Evolutionary conservation across 2,329 filamentous ascomycete genomes (phyloP).

Genomic region (Ophiocordyceps polyrhachis-furcata): DNA sequence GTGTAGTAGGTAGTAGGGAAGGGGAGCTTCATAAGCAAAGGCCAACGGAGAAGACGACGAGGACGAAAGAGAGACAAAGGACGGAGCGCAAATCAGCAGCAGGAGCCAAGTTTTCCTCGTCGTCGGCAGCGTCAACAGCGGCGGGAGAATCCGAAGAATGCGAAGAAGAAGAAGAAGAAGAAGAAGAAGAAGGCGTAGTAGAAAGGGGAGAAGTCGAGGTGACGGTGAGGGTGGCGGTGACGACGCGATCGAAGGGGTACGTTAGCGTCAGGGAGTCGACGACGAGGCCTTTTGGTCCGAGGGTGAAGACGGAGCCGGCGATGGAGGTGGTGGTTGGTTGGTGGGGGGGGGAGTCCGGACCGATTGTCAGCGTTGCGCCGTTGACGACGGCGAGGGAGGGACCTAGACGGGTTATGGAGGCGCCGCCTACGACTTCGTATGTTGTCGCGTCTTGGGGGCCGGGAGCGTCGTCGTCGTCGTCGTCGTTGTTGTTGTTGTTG

Average conservation of each 20-base stretch:
- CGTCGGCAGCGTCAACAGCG: too few species aligned
- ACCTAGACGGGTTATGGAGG: slow-evolving; percentile 30
- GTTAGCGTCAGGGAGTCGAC: slow-evolving; percentile 25
- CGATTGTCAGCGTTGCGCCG: slow-evolving; percentile 31
- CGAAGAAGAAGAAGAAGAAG: too few species aligned
- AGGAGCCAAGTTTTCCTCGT: too few species aligned
- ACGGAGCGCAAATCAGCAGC: too few species aligned
- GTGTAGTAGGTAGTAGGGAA: too few species aligned
- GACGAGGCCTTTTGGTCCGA: slow-evolving; percentile 27
- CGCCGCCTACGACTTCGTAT: slow-evolving; percentile 31
- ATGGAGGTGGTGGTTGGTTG: slow-evolving; percentile 25
- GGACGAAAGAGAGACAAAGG: too few species aligned
- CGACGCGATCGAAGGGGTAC: slow-evolving; percentile 22
- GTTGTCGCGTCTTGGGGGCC: slow-evolving; percentile 13
- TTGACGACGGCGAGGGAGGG: slow-evolving; percentile 28
- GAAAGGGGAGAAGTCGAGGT: neutral
- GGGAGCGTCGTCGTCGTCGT: too few species aligned
- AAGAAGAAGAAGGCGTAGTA: neutral
- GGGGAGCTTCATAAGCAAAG: too few species aligned
- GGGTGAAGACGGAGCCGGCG: slow-evolving; percentile 29
- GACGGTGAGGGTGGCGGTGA: neutral
- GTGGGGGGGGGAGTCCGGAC: slow-evolving; percentile 14
- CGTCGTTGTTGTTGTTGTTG: too few species aligned
- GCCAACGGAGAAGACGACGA: too few species aligned
- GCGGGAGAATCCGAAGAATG: too few species aligned